Conservation (phyloP, 768 basidiomycete species). For the Dioszegia hungarica region DNA sequence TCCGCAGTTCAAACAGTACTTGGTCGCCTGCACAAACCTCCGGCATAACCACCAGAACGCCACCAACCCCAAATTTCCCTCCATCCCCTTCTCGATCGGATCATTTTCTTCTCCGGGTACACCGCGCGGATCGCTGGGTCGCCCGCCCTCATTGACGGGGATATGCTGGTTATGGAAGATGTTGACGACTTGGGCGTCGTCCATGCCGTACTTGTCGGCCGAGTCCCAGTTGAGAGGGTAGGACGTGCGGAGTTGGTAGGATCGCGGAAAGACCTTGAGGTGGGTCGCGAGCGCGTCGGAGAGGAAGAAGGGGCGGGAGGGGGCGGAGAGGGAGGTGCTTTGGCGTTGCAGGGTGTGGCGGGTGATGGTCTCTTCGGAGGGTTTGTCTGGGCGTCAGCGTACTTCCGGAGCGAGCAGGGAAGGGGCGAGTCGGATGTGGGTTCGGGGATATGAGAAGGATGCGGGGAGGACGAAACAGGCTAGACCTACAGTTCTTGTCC, state of each 20-base stretch:
- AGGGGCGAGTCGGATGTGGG: no score
- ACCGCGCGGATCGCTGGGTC: no score
- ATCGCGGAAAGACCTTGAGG: conserved; percentile 21
- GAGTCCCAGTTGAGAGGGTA: conserved; percentile 18
- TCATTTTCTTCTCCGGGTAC: conserved; percentile 7
- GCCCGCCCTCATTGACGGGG: conserved; percentile 2
- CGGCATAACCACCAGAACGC: conserved; percentile 26
- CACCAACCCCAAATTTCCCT: conserved; percentile 17
- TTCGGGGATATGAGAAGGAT: neutral
- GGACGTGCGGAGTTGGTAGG: conserved; percentile 19
- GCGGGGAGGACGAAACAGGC: no score
- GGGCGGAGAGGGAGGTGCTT: neutral
- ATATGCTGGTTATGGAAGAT: conserved; percentile 6
- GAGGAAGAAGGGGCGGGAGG: conserved; percentile 16
- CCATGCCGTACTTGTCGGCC: conserved; percentile 21
- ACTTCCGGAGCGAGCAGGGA: no score
- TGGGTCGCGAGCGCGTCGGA: conserved; percentile 16
- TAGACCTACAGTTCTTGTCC: conserved; percentile 20
- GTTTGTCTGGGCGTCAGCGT: conserved; percentile 25
- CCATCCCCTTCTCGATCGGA: conserved; percentile 19
- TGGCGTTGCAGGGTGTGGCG: neutral
- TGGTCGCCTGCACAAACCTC: conserved; percentile 23
- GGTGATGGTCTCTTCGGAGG: neutral
- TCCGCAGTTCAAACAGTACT: conserved; percentile 36
- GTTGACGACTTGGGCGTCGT: conserved; percentile 9